Conservation (phyloP, 345 rosid genomes). For the Populus ilicifolia region DNA sequence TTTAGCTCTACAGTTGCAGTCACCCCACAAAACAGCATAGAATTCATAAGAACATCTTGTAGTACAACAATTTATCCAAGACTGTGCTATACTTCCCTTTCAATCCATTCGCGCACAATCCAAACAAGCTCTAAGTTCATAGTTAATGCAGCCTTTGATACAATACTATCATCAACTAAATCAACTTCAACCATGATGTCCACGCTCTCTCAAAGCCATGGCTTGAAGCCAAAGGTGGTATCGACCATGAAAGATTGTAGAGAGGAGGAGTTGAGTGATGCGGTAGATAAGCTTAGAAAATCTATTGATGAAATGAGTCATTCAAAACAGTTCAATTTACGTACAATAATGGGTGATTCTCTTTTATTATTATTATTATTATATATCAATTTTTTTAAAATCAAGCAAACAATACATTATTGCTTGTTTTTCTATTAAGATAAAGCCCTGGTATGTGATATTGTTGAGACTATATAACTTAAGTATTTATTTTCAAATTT, state of each 20-base stretch:
- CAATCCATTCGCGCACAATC: conserved; percentile 46
- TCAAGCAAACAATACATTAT: too few relatives aligned
- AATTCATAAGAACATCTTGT: conserved; percentile 62
- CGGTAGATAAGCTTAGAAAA: conserved; percentile 49
- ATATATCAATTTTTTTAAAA: too few relatives aligned
- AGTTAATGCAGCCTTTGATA: conserved; percentile 58
- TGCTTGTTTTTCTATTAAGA: too few relatives aligned
- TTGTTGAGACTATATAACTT: too few relatives aligned
- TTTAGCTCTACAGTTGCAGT: conserved; percentile 26
- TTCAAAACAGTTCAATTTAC: neutral
- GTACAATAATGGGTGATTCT: too few relatives aligned
- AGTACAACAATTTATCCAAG: conserved; percentile 52
- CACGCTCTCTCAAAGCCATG: conserved; percentile 37
- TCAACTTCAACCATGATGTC: conserved; percentile 40
- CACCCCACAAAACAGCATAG: conserved; percentile 23
- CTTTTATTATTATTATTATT: too few relatives aligned
- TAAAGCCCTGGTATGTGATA: too few relatives aligned
- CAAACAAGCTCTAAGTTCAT: conserved; percentile 64
- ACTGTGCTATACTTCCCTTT: conserved; percentile 62
- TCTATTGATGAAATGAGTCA: conserved; percentile 56
- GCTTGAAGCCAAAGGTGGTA: conserved; percentile 45
- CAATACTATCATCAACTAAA: conserved; percentile 43
- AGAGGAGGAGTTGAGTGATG: conserved; percentile 64
- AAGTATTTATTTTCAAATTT: too few relatives aligned
- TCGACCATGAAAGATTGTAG: conserved; percentile 63